Base-by-base conservation (phyloP, 1,284 basidiomycete genomes). In the Pterulicium gracile region DNA sequence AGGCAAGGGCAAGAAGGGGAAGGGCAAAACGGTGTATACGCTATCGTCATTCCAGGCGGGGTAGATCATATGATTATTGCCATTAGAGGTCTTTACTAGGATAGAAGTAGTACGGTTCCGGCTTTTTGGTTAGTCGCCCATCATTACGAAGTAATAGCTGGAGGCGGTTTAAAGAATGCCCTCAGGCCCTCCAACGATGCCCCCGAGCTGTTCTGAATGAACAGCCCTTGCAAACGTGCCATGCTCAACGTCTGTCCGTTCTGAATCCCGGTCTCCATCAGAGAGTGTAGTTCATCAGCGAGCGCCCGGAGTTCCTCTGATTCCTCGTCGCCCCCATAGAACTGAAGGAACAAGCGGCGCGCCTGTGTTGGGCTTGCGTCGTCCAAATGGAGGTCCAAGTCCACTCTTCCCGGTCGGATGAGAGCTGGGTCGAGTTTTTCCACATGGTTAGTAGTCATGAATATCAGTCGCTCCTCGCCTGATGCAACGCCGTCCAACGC, bases 371-470 rank as follows among this genome's bases (percentile, higher is more conserved):
- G 78, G 19, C 76, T 83, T 0, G 96, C 92, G 58, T 99, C 91
- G 59, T 88, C 93, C 27, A 99, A 75, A 39, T 90, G 68, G 52
- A 88, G 78, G 22, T 81, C 77, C 40, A 98, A 63, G 61, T 98
- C 95, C 27, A 98, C 93, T 5, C 95, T 77, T 1, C 95, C 95
- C 0, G 95, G 95, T 45, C 95, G 82, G 54, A 98, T 92, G 32
- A 98, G 78, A 0, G 96, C 95, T 5, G 90, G 85, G 58, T 95
- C 92, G 15, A 92, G 73, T 51, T 69, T 72, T 51, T 85, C 77
- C 35, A 89, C 65, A 57, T 98, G 95, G 63, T 98, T 98, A n/a
- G 95, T 98, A 1, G 95, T 98, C 87, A 98, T 91, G 65, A 98
- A 98, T 36, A 98, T 81, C 58, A 99, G 87, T n/a, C 96, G 81